These are phyloP conservation scores for Lachancea mirantina DNA, from an alignment of 805 yeast genomes.

Conservation along the genomic window DNA sequence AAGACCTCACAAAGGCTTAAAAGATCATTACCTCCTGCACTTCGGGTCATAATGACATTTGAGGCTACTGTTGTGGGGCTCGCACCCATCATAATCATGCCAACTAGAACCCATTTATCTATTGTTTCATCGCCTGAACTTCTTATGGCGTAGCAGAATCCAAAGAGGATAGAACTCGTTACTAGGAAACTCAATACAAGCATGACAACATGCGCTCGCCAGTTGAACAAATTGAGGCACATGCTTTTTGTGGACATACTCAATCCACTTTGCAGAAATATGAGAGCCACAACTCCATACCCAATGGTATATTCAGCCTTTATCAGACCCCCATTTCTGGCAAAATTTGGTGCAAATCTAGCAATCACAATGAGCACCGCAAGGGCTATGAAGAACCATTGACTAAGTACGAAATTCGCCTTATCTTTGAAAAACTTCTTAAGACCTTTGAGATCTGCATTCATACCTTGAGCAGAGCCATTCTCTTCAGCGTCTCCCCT, in stretches of 20 bases:
- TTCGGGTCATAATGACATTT: constrained; percentile 85
- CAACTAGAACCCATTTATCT: constrained; percentile 71
- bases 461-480: too few relatives aligned
- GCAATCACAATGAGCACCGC: constrained; percentile 74
- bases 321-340: constrained; percentile 73
- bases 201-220: constrained; percentile 79
- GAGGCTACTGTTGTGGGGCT: constrained; percentile 92
- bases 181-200: constrained; percentile 61
- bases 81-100: constrained; percentile 73
- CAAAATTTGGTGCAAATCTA: constrained; percentile 72
- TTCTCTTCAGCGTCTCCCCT: too few relatives aligned
- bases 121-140: constrained; percentile 51
- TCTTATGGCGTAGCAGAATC: constrained; percentile 60
- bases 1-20: constrained; percentile 79
- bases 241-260: constrained; percentile 64
- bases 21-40: constrained; percentile 76
- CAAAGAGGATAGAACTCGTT: constrained; percentile 65
- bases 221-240: constrained; percentile 55
- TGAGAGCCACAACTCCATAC: constrained; percentile 81
- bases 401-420: too few relatives aligned
- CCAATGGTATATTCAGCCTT: constrained; percentile 69
- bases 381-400: constrained; percentile 72
- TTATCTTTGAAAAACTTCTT: too few relatives aligned
- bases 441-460: too few relatives aligned
- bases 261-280: constrained; percentile 74